Evolutionary conservation across 371 early-diverging fungal species (phyloP).

Genomic region (Mycotypha africana): DNA sequence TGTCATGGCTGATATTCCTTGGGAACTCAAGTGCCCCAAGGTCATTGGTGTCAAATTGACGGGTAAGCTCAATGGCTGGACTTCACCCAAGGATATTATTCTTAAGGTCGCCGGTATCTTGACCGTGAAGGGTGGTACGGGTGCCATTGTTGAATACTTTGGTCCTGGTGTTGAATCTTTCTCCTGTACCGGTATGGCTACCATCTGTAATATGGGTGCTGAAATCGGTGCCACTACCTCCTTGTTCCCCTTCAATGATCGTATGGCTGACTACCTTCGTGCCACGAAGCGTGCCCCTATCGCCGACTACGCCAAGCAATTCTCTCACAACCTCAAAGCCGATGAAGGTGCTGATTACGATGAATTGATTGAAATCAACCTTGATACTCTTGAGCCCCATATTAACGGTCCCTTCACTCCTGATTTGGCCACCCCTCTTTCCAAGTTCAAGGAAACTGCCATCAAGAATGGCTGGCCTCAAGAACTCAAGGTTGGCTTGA

Average conservation of each 20-base stretch:
- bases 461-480: constrained; percentile 79
- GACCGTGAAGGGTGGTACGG: constrained; percentile 91
- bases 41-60: constrained; percentile 86
- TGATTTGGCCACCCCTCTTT: constrained; percentile 86
- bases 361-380: constrained; percentile 87
- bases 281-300: constrained; percentile 78
- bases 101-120: constrained; percentile 90
- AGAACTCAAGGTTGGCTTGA: constrained; percentile 80
- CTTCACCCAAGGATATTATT: constrained; percentile 90
- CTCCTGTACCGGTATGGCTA: constrained; percentile 96
- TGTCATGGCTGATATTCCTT: constrained; percentile 95
- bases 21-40: constrained; percentile 96
- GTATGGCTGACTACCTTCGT: constrained; percentile 82
- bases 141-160: constrained; percentile 93
- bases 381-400: constrained; percentile 84
- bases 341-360: constrained; percentile 89
- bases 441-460: constrained; percentile 79
- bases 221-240: constrained; percentile 96
- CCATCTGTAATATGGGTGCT: constrained; percentile 98
- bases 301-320: constrained; percentile 66
- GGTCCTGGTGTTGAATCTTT: constrained; percentile 89
- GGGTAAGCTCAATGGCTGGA: constrained; percentile 90
- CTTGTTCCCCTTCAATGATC: constrained; percentile 85
- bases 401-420: constrained; percentile 97
- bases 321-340: constrained; percentile 75